Evolutionary conservation across 73 alveolate genomes (phyloP), one percentile per base, ranked within the genome.

Genomic region (Paramecium bursaria): DNA sequence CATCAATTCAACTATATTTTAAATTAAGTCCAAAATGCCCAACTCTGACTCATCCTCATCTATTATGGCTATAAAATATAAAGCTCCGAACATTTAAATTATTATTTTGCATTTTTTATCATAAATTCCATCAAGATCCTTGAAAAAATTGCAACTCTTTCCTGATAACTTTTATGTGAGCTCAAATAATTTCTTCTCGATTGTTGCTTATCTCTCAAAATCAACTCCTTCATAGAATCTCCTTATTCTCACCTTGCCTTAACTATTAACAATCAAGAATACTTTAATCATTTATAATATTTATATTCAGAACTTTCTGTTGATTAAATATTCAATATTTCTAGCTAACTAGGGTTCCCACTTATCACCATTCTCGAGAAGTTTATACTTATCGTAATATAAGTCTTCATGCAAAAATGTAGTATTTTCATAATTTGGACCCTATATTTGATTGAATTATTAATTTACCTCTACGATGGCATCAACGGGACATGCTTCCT

Each of bases 401-500:
- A 93, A 73, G 39, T 91, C 98, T 48, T 86, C 94, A 52, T 93
- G 98, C 50, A 46, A 74, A 74, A 22, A 50, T 31, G 98, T 87
- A 29, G 96, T 74, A 33, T 80, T 89, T 85, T 93, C 98, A 75
- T 82, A 92, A 86, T 93, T 93, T 19, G 94, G 90, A 10, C 93
- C 90, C 92, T 87, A 48, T 15, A 1, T 25, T 9, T 15, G 21
- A 26, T 13, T 3, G 14, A 48, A 5, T 4, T 52, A 42, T 26
- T 57, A 0, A 22, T 73, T 61, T 29, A 90, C 96, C 53, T 92
- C 97, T 11, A 94, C 98, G 67, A 94, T 94, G 6, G 98, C 98
- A 87, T 94, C 98, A 26, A 94, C 98, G 22, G 98, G 98, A 90
- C 98, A 94, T 30, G 98, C 97, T 74, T 94, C 98, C 74, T 92